A percentile compares a stretch with the other conserved stretches of the same genome.
phyloP scores from a whole-genome alignment of 805 yeast genomes.

The Candida xiaguanensis region DNA sequence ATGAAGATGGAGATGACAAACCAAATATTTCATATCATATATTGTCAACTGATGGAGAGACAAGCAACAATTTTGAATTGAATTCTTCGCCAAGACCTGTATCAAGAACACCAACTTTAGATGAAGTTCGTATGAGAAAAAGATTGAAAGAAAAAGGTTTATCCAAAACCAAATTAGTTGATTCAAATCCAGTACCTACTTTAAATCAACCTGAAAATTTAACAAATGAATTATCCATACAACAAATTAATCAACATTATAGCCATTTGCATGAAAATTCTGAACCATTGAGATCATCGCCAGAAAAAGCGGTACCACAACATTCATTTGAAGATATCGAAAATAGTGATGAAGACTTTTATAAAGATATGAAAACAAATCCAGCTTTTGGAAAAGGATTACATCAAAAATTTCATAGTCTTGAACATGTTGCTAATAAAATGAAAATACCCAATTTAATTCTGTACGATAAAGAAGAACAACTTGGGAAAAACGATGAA shows the following conservation, averaged over 20 bases:
- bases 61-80: too few relatives aligned
- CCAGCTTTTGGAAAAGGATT: too few relatives aligned
- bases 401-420: not conserved
- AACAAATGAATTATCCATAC: too few relatives aligned
- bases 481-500: not conserved
- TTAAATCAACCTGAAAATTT: too few relatives aligned
- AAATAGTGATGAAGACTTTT: slow-evolving; percentile 7
- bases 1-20: not conserved
- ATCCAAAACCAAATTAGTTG: not conserved
- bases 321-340: slow-evolving; percentile 7
- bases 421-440: not conserved
- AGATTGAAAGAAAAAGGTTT: not conserved
- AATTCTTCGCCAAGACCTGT: not conserved
- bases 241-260: too few relatives aligned
- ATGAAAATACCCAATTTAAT: not conserved
- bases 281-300: not conserved
- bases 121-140: not conserved
- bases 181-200: not conserved
- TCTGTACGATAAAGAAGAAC: not conserved
- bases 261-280: not conserved
- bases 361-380: slow-evolving; percentile 6
- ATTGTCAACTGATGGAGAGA: not conserved
- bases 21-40: not conserved
- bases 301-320: not conserved
- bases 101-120: not conserved